These are phyloP conservation scores for Crotalaria pallida DNA, from an alignment of 306 rosid species.

Conservation along the genomic window DNA sequence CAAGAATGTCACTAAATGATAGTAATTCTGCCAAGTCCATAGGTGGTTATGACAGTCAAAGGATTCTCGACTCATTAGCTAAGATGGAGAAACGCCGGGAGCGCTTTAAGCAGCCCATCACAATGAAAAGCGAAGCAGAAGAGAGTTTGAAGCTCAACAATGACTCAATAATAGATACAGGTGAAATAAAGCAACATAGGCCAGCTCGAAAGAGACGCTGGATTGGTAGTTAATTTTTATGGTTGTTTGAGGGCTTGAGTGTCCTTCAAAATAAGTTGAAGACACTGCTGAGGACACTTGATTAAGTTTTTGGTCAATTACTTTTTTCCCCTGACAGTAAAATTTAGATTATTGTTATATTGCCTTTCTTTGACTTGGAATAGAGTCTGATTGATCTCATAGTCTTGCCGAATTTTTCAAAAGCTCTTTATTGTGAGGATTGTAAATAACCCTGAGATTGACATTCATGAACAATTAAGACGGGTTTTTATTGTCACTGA, in stretches of 20 bases:
- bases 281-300: slow-evolving; percentile 5
- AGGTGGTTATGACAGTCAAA: slow-evolving; percentile 36
- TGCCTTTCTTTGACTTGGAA: slow-evolving; percentile 2
- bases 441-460: slow-evolving; percentile 2
- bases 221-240: slow-evolving; percentile 32
- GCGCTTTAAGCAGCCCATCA: slow-evolving; percentile 63
- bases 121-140: slow-evolving; percentile 42
- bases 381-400: background rate
- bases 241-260: background rate
- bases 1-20: slow-evolving; percentile 8
- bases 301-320: background rate
- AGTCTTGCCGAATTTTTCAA: background rate
- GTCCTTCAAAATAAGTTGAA: background rate
- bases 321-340: background rate
- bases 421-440: slow-evolving; percentile 3
- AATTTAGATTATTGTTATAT: slow-evolving; percentile 8
- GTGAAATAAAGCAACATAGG: slow-evolving; percentile 43
- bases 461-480: background rate
- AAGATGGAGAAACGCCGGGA: slow-evolving; percentile 82
- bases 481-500: background rate
- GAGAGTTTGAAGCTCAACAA: slow-evolving; percentile 27
- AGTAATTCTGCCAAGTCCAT: slow-evolving; percentile 12
- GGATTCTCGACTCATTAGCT: slow-evolving; percentile 58
- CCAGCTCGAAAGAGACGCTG: slow-evolving; percentile 69
- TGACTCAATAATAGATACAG: slow-evolving; percentile 27